These are phyloP conservation scores for Dryas integrifolia DNA, from an alignment of 331 rosid species.

Conservation along the genomic window DNA sequence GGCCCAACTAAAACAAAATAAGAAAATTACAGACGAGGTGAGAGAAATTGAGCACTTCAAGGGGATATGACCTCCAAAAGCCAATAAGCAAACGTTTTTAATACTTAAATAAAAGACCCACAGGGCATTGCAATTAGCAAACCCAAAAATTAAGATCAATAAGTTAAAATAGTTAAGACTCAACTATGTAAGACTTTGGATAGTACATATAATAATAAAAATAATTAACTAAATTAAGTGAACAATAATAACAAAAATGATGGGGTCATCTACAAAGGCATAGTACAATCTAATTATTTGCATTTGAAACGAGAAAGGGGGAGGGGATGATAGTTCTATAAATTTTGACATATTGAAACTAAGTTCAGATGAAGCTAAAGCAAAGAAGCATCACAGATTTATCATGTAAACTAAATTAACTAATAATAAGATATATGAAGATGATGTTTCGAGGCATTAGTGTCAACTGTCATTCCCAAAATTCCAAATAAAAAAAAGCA, in stretches of 20 bases:
- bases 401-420: background rate
- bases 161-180: background rate
- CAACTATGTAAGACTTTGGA: background rate
- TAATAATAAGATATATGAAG: background rate
- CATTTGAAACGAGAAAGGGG: background rate
- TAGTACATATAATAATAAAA: background rate
- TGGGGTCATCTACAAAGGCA: background rate
- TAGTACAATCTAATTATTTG: background rate
- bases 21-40: background rate
- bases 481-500: background rate
- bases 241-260: background rate
- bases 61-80: background rate
- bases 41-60: conserved; percentile 6
- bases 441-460: background rate
- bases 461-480: background rate
- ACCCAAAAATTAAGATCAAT: background rate
- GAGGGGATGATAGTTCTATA: background rate
- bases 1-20: background rate
- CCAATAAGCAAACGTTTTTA: background rate
- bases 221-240: background rate
- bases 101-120: background rate
- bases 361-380: background rate
- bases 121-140: background rate
- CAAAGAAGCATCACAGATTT: background rate
- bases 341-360: background rate